Percentiles rank a stretch among this genome's conserved stretches.
These are phyloP conservation scores for Ceratocystis harringtonii DNA, from an alignment of 2,329 filamentous ascomycete genomes.

Conservation along the genomic window DNA sequence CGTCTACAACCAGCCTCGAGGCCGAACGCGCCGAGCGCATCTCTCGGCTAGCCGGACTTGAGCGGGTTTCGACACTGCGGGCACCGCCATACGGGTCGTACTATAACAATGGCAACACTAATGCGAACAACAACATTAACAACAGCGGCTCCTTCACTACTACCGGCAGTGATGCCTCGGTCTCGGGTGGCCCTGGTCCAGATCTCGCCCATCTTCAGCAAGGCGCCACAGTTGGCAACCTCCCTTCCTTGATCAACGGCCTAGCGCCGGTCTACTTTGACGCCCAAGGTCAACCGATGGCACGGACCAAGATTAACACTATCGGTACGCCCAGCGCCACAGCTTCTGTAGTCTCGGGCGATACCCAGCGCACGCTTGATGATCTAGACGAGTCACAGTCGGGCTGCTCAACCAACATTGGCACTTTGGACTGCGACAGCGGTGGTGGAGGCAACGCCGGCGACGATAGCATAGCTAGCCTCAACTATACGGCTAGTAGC, in stretches of 20 bases:
- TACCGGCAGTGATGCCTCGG: conserved; percentile 19
- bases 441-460: conserved; percentile 25
- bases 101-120: conserved; percentile 17
- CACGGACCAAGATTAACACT: conserved; percentile 65
- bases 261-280: conserved; percentile 59
- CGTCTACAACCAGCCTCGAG: conserved; percentile 58
- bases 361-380: conserved; percentile 37
- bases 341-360: conserved; percentile 42
- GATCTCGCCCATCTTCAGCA: conserved; percentile 31
- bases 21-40: conserved; percentile 91
- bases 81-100: conserved; percentile 25
- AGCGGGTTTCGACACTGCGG: conserved; percentile 67
- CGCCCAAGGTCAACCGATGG: conserved; percentile 50
- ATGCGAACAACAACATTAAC: conserved; percentile 17
- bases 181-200: conserved; percentile 32
- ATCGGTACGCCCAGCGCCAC: conserved; percentile 81
- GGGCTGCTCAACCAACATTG: conserved; percentile 8
- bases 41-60: conserved; percentile 81
- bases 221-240: conserved; percentile 20
- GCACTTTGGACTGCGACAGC: conserved; percentile 53
- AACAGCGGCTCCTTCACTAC: conserved; percentile 17
- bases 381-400: conserved; percentile 34
- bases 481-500: conserved; percentile 35
- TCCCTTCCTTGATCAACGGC: conserved; percentile 16
- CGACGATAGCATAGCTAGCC: conserved; percentile 40